Conservation (phyloP, 225 moss, liverwort and hornwort genomes). For the Bryum argenteum region DNA sequence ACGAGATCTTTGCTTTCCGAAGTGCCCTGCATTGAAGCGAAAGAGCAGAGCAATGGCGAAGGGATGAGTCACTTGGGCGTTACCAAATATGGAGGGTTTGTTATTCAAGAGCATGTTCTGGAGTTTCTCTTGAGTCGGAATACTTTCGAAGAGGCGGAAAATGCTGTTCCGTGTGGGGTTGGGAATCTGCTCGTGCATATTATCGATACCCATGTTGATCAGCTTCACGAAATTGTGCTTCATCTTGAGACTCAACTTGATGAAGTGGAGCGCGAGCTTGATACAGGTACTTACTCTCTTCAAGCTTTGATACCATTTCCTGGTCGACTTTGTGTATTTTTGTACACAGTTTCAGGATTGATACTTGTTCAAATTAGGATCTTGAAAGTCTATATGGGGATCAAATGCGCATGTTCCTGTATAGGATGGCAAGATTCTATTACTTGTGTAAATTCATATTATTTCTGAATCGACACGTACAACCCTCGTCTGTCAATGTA, state of each 20-base stretch:
- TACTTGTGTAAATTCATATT: no score
- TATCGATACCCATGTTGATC: constrained; percentile 85
- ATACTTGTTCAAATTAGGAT: no score
- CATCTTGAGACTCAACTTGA: constrained; percentile 81
- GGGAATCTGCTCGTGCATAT: constrained; percentile 86
- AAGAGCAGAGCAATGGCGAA: constrained; percentile 22
- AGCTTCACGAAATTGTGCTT: constrained; percentile 86
- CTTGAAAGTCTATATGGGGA: no score
- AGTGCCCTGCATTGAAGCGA: constrained; percentile 66
- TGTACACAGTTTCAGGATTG: no score
- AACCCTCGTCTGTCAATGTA: no score
- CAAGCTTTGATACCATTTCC: no score
- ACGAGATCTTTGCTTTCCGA: constrained; percentile 72
- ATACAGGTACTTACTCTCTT: constrained; percentile 48
- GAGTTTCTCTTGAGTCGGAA: constrained; percentile 87
- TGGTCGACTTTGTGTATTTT: no score
- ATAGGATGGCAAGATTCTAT: no score
- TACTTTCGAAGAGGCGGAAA: constrained; percentile 82
- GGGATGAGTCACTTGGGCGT: constrained; percentile 31
- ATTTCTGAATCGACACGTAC: no score
- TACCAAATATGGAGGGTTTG: constrained; percentile 50
- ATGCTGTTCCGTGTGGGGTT: constrained; percentile 72
- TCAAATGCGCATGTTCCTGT: no score
- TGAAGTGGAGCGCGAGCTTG: constrained; percentile 75
- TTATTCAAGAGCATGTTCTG: constrained; percentile 86